phyloP scores from a whole-genome alignment of 352 stramenopile species.

The Blastocystis sp. region DNA sequence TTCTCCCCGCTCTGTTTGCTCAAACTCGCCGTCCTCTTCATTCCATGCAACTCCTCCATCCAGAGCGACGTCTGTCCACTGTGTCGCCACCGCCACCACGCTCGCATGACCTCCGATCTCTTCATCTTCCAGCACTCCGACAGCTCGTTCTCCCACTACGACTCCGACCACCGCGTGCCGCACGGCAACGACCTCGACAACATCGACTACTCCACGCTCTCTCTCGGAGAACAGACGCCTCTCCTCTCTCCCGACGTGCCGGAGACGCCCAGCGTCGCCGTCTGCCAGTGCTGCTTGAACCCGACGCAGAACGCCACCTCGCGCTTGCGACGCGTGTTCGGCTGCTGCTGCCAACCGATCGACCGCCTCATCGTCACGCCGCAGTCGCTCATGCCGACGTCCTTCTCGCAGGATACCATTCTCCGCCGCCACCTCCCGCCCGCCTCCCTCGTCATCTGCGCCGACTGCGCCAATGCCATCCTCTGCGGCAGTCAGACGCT shows the following conservation, averaged over 20 bases:
- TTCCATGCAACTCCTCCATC: conserved; percentile 42
- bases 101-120: conserved; percentile 4
- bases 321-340: not conserved
- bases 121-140: conserved; percentile 39
- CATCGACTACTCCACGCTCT: conserved; percentile 11
- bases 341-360: not conserved
- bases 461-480: not conserved
- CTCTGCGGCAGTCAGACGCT: conserved; percentile 29
- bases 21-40: conserved; percentile 21
- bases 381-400: conserved; percentile 45
- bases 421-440: not conserved
- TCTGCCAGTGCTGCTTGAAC: not conserved
- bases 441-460: not conserved
- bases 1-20: not conserved
- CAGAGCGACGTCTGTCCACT: conserved; percentile 6
- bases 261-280: too few species aligned
- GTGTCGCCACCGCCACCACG: not conserved
- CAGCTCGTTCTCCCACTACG: not conserved
- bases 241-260: too few species aligned
- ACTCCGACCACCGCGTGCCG: not conserved
- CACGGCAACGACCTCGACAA: not conserved
- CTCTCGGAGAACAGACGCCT: not conserved
- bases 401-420: conserved; percentile 38
- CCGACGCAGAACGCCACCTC: not conserved
- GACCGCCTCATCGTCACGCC: conserved; percentile 41